These are phyloP conservation scores for Raffaelea arxii DNA, from an alignment of 2,329 filamentous ascomycete genomes.

Conservation along the genomic window DNA sequence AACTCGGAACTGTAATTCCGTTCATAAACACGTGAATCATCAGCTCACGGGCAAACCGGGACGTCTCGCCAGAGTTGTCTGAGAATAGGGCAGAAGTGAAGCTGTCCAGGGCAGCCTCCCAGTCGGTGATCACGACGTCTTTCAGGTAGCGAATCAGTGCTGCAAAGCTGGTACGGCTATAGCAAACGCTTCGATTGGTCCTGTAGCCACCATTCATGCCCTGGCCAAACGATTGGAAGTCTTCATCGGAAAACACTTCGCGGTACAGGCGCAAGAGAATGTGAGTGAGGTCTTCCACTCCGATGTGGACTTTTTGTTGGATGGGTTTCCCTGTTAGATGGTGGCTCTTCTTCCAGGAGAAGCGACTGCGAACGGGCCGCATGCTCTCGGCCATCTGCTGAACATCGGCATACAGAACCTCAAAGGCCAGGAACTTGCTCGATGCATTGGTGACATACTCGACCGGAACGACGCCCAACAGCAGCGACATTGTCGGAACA, in stretches of 20 bases:
- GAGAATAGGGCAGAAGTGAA: too few species aligned
- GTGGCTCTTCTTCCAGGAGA: slow-evolving; percentile 27
- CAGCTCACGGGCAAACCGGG: too few species aligned
- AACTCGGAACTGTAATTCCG: too few species aligned
- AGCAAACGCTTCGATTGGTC: too few species aligned
- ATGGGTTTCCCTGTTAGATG: slow-evolving; percentile 16
- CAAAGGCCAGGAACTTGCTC: slow-evolving; percentile 13
- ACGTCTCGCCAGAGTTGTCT: too few species aligned
- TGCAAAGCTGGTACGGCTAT: slow-evolving; percentile 29
- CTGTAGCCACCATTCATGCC: too few species aligned
- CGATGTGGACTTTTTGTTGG: slow-evolving; percentile 16
- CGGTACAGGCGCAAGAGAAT: slow-evolving; percentile 32
- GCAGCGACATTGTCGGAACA: slow-evolving; percentile 32
- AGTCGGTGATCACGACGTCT: slow-evolving; percentile 24
- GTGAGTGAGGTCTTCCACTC: slow-evolving; percentile 25
- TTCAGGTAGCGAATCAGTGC: slow-evolving; percentile 28
- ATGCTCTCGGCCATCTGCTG: slow-evolving; percentile 10
- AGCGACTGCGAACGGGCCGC: slow-evolving; percentile 18
- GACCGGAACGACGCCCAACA: slow-evolving; percentile 39
- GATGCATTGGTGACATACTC: slow-evolving; percentile 42
- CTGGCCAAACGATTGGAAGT: slow-evolving; percentile 12
- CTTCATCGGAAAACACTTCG: slow-evolving; percentile 34
- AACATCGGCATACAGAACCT: background rate
- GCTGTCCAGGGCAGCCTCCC: too few species aligned
- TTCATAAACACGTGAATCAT: too few species aligned